These are phyloP conservation scores for Globisporangium megalacanthum DNA, from an alignment of 352 stramenopile genomes.

Conservation along the genomic window DNA sequence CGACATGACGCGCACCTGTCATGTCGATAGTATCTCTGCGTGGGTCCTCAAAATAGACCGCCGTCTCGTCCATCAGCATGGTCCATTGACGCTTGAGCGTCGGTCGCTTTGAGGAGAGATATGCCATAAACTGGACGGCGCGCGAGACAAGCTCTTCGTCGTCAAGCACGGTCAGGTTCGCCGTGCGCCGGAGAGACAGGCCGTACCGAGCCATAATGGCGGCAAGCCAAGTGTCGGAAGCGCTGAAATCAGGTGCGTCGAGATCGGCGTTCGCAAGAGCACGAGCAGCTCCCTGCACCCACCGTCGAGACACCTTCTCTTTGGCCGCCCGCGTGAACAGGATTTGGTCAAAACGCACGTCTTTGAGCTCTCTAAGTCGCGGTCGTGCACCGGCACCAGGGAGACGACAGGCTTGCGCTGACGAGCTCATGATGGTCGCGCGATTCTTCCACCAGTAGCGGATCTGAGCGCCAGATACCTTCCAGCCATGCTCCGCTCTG, in stretches of 20 bases:
- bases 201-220: slow-evolving; percentile 23
- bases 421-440: slow-evolving; percentile 6
- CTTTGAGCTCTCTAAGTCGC: slow-evolving; percentile 7
- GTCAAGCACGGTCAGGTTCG: slow-evolving; percentile 17
- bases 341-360: slow-evolving; percentile 15
- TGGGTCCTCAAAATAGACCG: slow-evolving; percentile 22
- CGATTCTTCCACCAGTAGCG: slow-evolving; percentile 16
- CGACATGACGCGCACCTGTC: slow-evolving; percentile 15
- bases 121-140: slow-evolving; percentile 10
- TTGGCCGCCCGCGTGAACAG: slow-evolving; percentile 3
- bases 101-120: slow-evolving; percentile 1
- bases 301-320: slow-evolving; percentile 11
- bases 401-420: too few species aligned
- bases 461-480: slow-evolving; percentile 15
- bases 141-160: slow-evolving; percentile 12
- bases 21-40: slow-evolving; percentile 14
- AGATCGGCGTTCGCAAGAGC: too few species aligned
- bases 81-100: background rate
- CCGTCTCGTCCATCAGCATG: slow-evolving; percentile 24
- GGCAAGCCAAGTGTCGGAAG: slow-evolving; percentile 19
- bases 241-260: slow-evolving; percentile 6
- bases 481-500: slow-evolving; percentile 8
- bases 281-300: background rate
- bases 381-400: too few species aligned
- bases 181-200: slow-evolving; percentile 16